Evolutionary conservation across 305 asterid genomes (phyloP), one percentile per base, ranked within the genome.

Genomic region (Fraxinus nigra): DNA sequence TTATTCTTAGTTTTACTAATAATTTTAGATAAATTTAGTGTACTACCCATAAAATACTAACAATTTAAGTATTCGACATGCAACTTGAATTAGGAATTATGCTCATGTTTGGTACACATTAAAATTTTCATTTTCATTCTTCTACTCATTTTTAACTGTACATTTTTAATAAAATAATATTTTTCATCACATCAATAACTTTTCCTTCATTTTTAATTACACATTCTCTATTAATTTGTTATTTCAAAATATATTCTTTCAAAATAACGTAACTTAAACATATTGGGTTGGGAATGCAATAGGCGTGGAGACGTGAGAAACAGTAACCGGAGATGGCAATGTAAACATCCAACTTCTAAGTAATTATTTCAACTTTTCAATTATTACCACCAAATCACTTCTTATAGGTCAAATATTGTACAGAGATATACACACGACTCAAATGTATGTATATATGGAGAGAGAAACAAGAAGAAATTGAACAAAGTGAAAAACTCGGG

Each of bases 401-500:
- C 2, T 24, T 24, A 2, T 0, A 63, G 34, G 32, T 63, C 72
- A 51, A 24, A 63, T 11, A 3, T 63, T 8, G 34, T 10, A 63
- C 33, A 10, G 35, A 24, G 74, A 81, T 26, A 34, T 16, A 30
- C 18, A 32, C 33, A n/a, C 3, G 56, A 22, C 33, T 72, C 38
- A 78, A 54, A 16, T 51, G 22, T 51, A 54, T 54, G 65, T 0
- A 54, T 54, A n/a, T 54, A 7, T 56, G 67, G 67, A 56, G 28
- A 56, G 67, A 79, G 75, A 56, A 56, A 7, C 67, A 18, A 18
- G 67, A 7, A 56, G 28, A 18, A 18, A 18, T 16, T 54, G 63
- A 54, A 54, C 63, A 54, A 54, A 54, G 67, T 18, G 33, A 80
- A 79, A 80, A 8, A 83, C 26, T n/a, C 24, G 5, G 20, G 65